Evolutionary conservation across 2,329 filamentous ascomycete genomes (phyloP).

Genomic region (Epichloe gansuensis): DNA sequence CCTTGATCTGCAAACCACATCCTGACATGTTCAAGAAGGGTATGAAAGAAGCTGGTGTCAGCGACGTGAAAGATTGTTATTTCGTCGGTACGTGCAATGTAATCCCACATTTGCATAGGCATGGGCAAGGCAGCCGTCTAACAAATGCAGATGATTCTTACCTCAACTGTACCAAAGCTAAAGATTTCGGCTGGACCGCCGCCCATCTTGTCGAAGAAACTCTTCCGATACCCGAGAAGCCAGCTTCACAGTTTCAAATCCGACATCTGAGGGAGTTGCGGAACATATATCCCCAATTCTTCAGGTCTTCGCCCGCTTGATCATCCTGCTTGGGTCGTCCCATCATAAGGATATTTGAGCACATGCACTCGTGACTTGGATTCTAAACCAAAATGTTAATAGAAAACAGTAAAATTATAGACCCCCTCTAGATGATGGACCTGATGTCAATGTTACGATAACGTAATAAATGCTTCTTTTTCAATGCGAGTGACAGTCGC

Average conservation of each 20-base stretch:
- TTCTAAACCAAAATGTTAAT: background rate
- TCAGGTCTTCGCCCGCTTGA: conserved; percentile 43
- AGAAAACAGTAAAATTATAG: background rate
- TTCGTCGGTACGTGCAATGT: conserved; percentile 64
- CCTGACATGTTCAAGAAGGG: conserved; percentile 76
- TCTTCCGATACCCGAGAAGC: conserved; percentile 47
- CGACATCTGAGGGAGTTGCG: conserved; percentile 64
- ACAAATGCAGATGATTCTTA: conserved; percentile 63
- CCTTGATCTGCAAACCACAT: conserved; percentile 78
- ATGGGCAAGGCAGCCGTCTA: background rate
- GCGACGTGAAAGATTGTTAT: conserved; percentile 61
- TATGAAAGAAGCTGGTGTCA: conserved; percentile 70
- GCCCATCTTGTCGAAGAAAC: conserved; percentile 76
- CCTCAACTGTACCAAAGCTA: conserved; percentile 66
- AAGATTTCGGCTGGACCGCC: conserved; percentile 73
- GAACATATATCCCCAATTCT: conserved; percentile 68
- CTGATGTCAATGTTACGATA: background rate
- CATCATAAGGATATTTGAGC: background rate
- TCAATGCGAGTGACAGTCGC: background rate
- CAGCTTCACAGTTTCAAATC: conserved; percentile 65
- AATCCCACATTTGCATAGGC: background rate
- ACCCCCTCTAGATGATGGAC: background rate
- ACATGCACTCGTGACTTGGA: background rate
- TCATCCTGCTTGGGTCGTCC: background rate
- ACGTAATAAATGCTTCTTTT: background rate